Base-by-base conservation (phyloP, 768 basidiomycete species). In the Tephrocybe rancida region DNA sequence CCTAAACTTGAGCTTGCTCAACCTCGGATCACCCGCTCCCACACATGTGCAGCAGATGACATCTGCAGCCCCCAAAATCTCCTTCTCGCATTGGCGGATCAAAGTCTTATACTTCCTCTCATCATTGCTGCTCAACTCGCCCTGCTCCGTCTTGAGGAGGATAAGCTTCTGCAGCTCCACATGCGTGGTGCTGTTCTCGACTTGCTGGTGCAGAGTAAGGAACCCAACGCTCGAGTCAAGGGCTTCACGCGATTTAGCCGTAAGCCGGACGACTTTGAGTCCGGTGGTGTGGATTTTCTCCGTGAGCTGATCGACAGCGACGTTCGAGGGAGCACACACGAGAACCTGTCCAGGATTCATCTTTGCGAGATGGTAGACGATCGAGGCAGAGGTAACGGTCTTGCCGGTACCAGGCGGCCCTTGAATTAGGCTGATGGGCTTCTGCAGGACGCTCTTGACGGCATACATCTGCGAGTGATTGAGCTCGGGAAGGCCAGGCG, bases 401-500 rank as follows among this genome's bases (percentile, higher is more conserved):
- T 99, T 99, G 39, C 97, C 95, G 0, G 97, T 99, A 29, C 97
- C 97, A 18, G 97, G 97, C 30, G 97, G 97, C 13, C 97, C 97
- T 72, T 99, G 97, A 62, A 99, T 99, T 58, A 99, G 80, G 64
- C 92, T 95, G 56, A 99, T 82, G 19, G 97, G 97, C 72, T 98
- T 98, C 71, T 99, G 97, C 11, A 99, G 77, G 6, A 99, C 96
- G 62, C 93, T 95, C 78, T 98, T 99, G 67, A 99, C 97, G 2
- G 97, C 97, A 72, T 93, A 96, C 93, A 99, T 98, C 70, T 99
- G 97, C 19, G 96, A 98, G 66, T 98, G 96, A 65, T 99, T 99
- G 65, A 99, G 86, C 68, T 99, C 97, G 3, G 97, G 97, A 34
- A 99, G 85, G 24, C 94, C 93, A 9, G 95, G 96, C 0, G 97